Evolutionary conservation across 202 grass and related monocot genomes (phyloP).

Genomic region (Elaeis oleifera): DNA sequence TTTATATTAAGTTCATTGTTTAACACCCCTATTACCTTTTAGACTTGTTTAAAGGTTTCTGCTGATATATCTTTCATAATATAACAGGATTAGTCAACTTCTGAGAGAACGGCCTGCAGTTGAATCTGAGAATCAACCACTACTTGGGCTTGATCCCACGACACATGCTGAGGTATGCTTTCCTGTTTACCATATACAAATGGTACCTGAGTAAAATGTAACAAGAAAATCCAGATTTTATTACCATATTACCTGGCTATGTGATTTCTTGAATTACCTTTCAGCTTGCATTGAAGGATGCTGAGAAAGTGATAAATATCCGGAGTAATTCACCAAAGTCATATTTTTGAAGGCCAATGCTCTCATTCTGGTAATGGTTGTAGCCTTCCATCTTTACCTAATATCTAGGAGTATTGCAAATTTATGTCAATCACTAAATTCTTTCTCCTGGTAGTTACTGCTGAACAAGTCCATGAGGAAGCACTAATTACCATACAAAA

Average conservation of each 20-base stretch:
- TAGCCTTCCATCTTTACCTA: background rate
- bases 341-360: conserved; percentile 84
- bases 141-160: conserved; percentile 96
- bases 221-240: conserved; percentile 4
- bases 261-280: conserved; percentile 16
- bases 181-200: conserved; percentile 1
- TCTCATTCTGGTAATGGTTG: conserved; percentile 66
- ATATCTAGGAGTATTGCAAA: background rate
- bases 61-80: conserved; percentile 17
- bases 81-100: conserved; percentile 61
- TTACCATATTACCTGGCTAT: conserved; percentile 7
- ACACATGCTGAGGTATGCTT: conserved; percentile 75
- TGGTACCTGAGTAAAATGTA: conserved; percentile 21
- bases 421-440: too few relatives aligned
- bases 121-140: conserved; percentile 73
- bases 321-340: conserved; percentile 45
- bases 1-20: too few relatives aligned
- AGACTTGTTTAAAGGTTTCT: conserved; percentile 16
- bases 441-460: too few relatives aligned
- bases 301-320: conserved; percentile 54
- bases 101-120: conserved; percentile 73
- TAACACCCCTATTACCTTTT: too few relatives aligned
- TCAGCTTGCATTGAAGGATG: conserved; percentile 92
- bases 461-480: too few relatives aligned
- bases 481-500: too few relatives aligned